Evolutionary conservation across 2,329 filamentous ascomycete genomes (phyloP).

Genomic region (Talaromyces amestolkiae): DNA sequence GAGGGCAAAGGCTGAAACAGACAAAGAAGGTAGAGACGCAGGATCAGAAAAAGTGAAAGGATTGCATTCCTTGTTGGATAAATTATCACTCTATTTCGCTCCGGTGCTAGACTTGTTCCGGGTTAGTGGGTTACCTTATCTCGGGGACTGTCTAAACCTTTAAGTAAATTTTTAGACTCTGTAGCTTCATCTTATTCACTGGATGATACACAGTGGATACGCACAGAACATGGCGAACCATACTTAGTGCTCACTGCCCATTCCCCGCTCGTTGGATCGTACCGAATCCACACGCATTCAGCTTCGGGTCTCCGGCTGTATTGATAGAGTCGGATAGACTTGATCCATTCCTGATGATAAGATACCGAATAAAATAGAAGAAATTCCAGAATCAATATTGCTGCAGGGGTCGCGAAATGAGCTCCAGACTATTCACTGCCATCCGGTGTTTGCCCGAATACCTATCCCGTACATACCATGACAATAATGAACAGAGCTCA

Average conservation of each 20-base stretch:
- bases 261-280: neutral
- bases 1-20: neutral
- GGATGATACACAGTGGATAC: neutral
- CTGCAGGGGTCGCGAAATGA: conserved; percentile 4
- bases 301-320: neutral
- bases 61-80: neutral
- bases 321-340: neutral
- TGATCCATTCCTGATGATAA: neutral
- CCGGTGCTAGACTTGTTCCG: neutral
- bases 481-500: neutral
- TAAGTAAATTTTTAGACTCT: neutral
- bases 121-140: conserved; percentile 2
- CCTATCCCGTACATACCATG: neutral
- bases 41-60: neutral
- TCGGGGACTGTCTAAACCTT: neutral
- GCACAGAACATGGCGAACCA: conserved; percentile 1
- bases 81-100: neutral
- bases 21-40: neutral
- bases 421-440: neutral
- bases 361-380: neutral
- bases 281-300: neutral
- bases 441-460: neutral
- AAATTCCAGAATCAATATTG: conserved; percentile 1
- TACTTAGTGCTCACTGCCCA: neutral
- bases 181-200: neutral